Evolutionary conservation across 352 stramenopile genomes (phyloP).

Genomic region (Globisporangium spinosum): DNA sequence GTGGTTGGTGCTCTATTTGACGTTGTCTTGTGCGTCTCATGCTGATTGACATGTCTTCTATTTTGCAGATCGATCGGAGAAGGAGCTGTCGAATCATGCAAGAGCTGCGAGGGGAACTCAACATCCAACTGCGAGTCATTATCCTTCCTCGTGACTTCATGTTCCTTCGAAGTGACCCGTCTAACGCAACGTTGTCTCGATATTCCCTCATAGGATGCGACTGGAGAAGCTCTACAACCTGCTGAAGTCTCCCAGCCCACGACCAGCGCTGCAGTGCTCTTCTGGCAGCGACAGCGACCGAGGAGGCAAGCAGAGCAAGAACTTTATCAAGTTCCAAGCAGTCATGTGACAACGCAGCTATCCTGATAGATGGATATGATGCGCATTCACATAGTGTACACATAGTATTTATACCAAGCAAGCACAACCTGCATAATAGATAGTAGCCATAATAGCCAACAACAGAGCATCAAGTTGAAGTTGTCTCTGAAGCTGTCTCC

Average conservation of each 20-base stretch:
- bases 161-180: background rate
- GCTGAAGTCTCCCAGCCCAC: slow-evolving; percentile 6
- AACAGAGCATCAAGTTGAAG: background rate
- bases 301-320: slow-evolving; percentile 8
- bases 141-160: background rate
- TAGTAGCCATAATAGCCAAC: background rate
- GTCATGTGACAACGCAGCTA: background rate
- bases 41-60: no score
- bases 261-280: slow-evolving; percentile 8
- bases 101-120: slow-evolving; percentile 24
- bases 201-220: slow-evolving; percentile 11
- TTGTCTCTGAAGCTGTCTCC: background rate
- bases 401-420: background rate
- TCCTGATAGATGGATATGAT: background rate
- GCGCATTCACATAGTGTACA: background rate
- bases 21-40: no score
- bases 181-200: no score
- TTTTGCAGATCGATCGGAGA: slow-evolving; percentile 20
- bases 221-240: slow-evolving; percentile 21
- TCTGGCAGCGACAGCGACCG: slow-evolving; percentile 4
- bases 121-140: slow-evolving; percentile 15
- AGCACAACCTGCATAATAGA: background rate
- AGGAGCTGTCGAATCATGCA: slow-evolving; percentile 23
- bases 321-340: slow-evolving; percentile 8
- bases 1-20: no score